These are phyloP conservation scores for Gillenia trifoliata DNA, from an alignment of 306 rosid species.

Conservation along the genomic window DNA sequence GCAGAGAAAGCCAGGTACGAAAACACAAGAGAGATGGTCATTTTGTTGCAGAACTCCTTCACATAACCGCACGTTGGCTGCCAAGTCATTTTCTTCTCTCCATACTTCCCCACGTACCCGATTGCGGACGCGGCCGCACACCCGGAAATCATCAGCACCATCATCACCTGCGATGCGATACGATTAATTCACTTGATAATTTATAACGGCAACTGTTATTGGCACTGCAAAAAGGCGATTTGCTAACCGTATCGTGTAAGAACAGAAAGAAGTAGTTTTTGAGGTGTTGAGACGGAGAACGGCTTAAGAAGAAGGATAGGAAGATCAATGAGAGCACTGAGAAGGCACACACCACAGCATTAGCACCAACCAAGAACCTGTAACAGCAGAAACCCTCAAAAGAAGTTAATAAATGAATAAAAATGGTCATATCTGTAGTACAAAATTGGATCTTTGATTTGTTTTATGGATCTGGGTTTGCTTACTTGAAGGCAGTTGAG, in stretches of 20 bases:
- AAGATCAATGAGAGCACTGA: slow-evolving; percentile 37
- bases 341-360: slow-evolving; percentile 35
- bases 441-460: background rate
- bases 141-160: slow-evolving; percentile 48
- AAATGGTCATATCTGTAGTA: too few relatives aligned
- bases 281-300: slow-evolving; percentile 8
- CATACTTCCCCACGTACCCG: slow-evolving; percentile 57
- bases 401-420: background rate
- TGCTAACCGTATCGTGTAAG: slow-evolving; percentile 48
- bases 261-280: slow-evolving; percentile 33
- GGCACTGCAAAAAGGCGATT: background rate
- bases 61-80: slow-evolving; percentile 43
- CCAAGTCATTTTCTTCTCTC: slow-evolving; percentile 57
- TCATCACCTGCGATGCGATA: slow-evolving; percentile 34
- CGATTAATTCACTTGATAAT: too few relatives aligned
- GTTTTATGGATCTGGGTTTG: slow-evolving; percentile 16
- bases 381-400: background rate
- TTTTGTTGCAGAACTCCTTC: slow-evolving; percentile 48
- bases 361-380: slow-evolving; percentile 63
- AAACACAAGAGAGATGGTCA: slow-evolving; percentile 28
- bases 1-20: slow-evolving; percentile 55
- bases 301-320: slow-evolving; percentile 12
- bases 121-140: slow-evolving; percentile 66
- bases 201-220: too few relatives aligned
- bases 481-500: slow-evolving; percentile 57